Evolutionary conservation across 768 basidiomycete species (phyloP).

Genomic region (Boletus eberwhitei): DNA sequence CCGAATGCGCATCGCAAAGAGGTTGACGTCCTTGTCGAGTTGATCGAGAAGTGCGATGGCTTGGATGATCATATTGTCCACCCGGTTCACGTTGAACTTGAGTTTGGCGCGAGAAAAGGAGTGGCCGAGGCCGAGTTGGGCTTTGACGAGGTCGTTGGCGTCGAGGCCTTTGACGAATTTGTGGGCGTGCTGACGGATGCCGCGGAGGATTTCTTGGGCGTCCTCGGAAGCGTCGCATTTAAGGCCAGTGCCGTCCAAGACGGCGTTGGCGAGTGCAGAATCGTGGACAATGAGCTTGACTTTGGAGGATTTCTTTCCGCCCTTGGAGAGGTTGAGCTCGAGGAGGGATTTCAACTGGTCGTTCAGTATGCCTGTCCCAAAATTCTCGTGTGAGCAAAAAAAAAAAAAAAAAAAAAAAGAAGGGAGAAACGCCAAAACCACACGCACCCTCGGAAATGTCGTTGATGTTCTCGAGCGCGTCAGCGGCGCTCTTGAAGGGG

Average conservation of each 20-base stretch:
- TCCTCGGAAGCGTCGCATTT: constrained; percentile 80
- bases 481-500: constrained; percentile 90
- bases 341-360: constrained; percentile 80
- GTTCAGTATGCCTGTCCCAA: constrained; percentile 68
- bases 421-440: not conserved
- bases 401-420: not conserved
- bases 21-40: constrained; percentile 98
- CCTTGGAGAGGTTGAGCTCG: constrained; percentile 81
- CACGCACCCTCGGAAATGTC: constrained; percentile 90
- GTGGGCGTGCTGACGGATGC: constrained; percentile 86
- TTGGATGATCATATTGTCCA: constrained; percentile 99
- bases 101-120: constrained; percentile 97
- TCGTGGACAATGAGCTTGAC: constrained; percentile 82
- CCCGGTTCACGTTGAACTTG: constrained; percentile 95
- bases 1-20: constrained; percentile 95
- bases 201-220: constrained; percentile 83
- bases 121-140: constrained; percentile 96
- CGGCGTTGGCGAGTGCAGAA: constrained; percentile 65
- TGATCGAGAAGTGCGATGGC: constrained; percentile 98
- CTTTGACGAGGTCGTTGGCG: constrained; percentile 82
- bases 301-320: constrained; percentile 58
- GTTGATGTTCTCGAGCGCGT: constrained; percentile 93
- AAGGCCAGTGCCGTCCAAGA: constrained; percentile 69
- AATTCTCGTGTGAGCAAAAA: not conserved
- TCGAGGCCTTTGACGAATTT: constrained; percentile 89